Evolutionary conservation across 1,284 basidiomycete genomes (phyloP), one percentile per base, ranked within the genome.

Genomic region (Cryptococcus amylolentus): DNA sequence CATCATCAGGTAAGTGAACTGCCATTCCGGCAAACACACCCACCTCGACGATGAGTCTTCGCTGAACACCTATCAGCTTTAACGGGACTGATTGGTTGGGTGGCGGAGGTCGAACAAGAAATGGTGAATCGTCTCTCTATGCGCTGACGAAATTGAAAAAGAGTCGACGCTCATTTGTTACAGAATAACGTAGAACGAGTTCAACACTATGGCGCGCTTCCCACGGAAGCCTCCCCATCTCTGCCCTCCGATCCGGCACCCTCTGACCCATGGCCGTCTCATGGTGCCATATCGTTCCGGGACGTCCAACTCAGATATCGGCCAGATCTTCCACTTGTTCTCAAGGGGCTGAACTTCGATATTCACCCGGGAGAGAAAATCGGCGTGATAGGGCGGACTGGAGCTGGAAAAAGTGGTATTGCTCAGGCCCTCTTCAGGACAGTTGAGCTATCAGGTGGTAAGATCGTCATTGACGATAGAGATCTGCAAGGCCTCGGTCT

Each of bases 321-420:
- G 48, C 66, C 61, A 10, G 73, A 75, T 8, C 63, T 75, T 1
- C 68, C 73, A 4, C 64, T 67, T 8, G 72, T 73, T 1, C 60
- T 79, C 2, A 65, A 70, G 23, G 64, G 64, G 9, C 47, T 79
- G 10, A 66, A 54, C 0, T 67, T 73, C 49, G 42, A 47, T 2
- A 58, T 75, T 37, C 49, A 62, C 2, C 55, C 68, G 13, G 73
- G 73, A 1, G 61, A 69, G 52, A 73, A 72, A 54, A 62, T 89
- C 60, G 87, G 87, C 6, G 83, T 89, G 54, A 85, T 88, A 12
- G 87, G 86, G 13, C 75, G 86, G 20, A 88, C 85, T 1, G 86
- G 86, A 13, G 85, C 86, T 44, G 84, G 83, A 72, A 69, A 72
- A 68, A 64, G 60, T 14, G 64, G 86, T 4, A 74, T 91, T 9